These are phyloP conservation scores for Stagonosporopsis chrysanthemi DNA, from an alignment of 2,329 filamentous ascomycete genomes.

Conservation along the genomic window DNA sequence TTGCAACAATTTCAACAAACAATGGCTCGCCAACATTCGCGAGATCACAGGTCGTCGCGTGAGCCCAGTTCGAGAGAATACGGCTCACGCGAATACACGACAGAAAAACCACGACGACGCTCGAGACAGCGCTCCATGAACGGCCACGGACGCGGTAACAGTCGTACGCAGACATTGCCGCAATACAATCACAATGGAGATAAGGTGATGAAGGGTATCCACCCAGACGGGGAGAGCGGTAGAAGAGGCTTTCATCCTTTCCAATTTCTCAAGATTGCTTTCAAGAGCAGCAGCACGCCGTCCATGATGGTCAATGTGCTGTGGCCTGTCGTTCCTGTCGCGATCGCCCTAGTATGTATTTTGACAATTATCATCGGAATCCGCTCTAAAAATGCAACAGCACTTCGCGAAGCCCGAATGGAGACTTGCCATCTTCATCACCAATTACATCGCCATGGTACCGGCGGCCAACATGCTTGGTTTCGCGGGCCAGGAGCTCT, in stretches of 20 bases:
- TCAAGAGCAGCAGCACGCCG: constrained; percentile 67
- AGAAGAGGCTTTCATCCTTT: constrained; percentile 69
- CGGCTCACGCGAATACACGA: constrained; percentile 31
- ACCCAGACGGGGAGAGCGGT: constrained; percentile 71
- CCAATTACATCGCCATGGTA: constrained; percentile 80
- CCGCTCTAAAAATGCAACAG: constrained; percentile 32
- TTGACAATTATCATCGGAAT: background rate
- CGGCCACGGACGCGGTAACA: constrained; percentile 19
- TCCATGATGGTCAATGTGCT: constrained; percentile 73
- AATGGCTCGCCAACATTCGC: constrained; percentile 30
- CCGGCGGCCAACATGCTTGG: constrained; percentile 78
- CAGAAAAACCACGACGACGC: constrained; percentile 33
- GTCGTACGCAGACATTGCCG: constrained; percentile 34
- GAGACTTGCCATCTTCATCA: constrained; percentile 70
- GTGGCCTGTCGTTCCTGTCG: constrained; percentile 77
- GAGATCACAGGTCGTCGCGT: constrained; percentile 28
- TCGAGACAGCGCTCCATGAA: constrained; percentile 20
- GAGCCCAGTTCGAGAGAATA: constrained; percentile 20
- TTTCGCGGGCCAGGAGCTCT: constrained; percentile 75
- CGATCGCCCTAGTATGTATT: constrained; percentile 66
- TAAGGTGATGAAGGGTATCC: constrained; percentile 52
- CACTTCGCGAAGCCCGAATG: constrained; percentile 63
- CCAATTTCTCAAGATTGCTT: constrained; percentile 70
- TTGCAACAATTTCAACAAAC: constrained; percentile 3
- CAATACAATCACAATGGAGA: constrained; percentile 56